Evolutionary conservation across 2,329 filamentous ascomycete genomes (phyloP), one percentile per base, ranked within the genome.

Genomic region (Fusarium scirpi): DNA sequence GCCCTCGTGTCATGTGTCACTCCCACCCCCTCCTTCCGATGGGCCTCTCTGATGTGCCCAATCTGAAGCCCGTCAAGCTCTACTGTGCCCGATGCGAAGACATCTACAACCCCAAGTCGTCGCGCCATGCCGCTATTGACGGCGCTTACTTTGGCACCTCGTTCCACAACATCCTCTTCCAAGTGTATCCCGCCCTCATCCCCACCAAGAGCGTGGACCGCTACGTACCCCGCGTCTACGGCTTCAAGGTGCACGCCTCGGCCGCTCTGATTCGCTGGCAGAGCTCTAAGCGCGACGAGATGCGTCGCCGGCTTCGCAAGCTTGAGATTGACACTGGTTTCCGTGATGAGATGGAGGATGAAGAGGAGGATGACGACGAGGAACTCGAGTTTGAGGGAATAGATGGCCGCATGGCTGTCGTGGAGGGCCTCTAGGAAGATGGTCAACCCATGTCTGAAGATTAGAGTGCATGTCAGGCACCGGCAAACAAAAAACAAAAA

Each of bases 111-210:
- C 96, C 96, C 46, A 99, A 99, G 81, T 98, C 96, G 6, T 95
- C 94, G 22, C 93, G 96, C 29, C 96, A 99, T 82, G 94, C 94
- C 53, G 89, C 92, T 63, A 98, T 99, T 77, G 96, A 99, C 79
- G 96, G 96, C 69, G 96, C 96, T 71, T 99, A 98, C 86, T 99
- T 99, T 75, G 96, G 96, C 74, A 94, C 95, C 49, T 97, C 93
- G 5, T 99, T 99, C 86, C 95, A 98, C 86, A 98, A 98, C 83
- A 98, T 99, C 82, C 90, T 99, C 68, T 98, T 99, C 85, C 96
- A 99, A 81, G 96, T 99, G 58, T 98, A 98, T 80, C 95, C 96
- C 8, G 90, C 92, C 25, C 87, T 99, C 74, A 90, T 97, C 54
- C 96, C 96, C 5, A 85, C 90, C 72, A 99, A 98, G 86, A 94